Conservation (phyloP, 2,329 filamentous ascomycete genomes). For the Pseudocercospora vitis region DNA sequence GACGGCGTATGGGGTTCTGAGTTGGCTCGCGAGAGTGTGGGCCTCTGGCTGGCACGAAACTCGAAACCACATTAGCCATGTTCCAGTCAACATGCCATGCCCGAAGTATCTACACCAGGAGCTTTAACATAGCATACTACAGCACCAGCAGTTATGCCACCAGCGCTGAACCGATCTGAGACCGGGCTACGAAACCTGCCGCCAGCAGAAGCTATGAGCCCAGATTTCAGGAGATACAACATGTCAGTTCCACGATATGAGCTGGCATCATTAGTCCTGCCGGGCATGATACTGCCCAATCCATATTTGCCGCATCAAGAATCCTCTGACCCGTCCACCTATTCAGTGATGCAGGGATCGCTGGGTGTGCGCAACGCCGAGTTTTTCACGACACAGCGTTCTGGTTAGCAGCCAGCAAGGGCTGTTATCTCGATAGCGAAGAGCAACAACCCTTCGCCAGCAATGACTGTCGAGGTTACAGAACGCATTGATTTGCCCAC, state of each 20-base stretch:
- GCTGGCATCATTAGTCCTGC: not conserved
- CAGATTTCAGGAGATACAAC: not conserved
- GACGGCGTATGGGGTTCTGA: slow-evolving; percentile 64
- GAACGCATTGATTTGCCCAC: no score
- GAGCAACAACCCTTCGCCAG: no score
- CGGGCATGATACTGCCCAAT: not conserved
- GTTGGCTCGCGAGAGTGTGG: slow-evolving; percentile 62
- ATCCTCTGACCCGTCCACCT: no score
- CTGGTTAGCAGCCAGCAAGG: no score
- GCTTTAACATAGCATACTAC: not conserved
- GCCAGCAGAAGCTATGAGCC: not conserved
- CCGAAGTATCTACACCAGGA: slow-evolving; percentile 4
- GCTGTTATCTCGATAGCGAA: no score
- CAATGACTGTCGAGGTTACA: no score
- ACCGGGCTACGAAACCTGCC: not conserved
- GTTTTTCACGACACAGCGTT: no score
- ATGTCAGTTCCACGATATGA: not conserved
- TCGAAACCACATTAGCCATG: slow-evolving; percentile 24
- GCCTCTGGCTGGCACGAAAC: slow-evolving; percentile 53
- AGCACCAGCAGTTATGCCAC: slow-evolving; percentile 7
- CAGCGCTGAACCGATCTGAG: not conserved
- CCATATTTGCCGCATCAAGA: no score
- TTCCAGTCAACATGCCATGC: slow-evolving; percentile 1
- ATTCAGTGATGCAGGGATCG: no score
- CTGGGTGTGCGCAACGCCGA: no score